These are phyloP conservation scores for Dalbergia oliveri DNA, from an alignment of 306 rosid genomes.

Conservation along the genomic window DNA sequence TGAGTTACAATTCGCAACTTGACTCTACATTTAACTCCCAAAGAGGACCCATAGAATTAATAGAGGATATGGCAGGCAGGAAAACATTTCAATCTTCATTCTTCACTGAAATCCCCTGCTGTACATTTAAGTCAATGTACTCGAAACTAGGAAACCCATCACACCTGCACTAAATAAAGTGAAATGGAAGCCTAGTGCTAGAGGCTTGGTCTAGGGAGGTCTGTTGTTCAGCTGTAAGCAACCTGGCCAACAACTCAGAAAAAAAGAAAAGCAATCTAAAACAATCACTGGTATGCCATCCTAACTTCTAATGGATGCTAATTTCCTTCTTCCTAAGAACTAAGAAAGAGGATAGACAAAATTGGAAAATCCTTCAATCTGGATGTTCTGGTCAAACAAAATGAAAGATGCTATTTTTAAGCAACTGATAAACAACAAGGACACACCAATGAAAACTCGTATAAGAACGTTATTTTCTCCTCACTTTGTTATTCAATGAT, in stretches of 20 bases:
- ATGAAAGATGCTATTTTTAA: not conserved
- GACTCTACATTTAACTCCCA: not conserved
- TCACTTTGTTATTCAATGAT: not conserved
- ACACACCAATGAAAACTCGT: not conserved
- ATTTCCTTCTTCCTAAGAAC: slow-evolving; percentile 10
- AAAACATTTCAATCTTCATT: slow-evolving; percentile 22
- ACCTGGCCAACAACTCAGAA: not conserved
- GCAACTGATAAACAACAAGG: not conserved
- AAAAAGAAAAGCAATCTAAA: not conserved
- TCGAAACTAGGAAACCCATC: not conserved
- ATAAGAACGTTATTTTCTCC: slow-evolving; percentile 2
- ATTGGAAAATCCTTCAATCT: slow-evolving; percentile 17
- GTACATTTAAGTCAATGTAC: not conserved
- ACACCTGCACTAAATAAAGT: not conserved
- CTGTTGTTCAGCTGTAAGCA: not conserved
- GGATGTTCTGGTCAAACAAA: slow-evolving; percentile 3
- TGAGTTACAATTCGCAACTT: slow-evolving; percentile 3
- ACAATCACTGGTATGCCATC: not conserved
- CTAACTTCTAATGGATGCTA: slow-evolving; percentile 12
- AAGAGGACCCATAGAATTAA: not conserved
- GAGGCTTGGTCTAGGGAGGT: not conserved
- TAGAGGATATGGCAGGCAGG: not conserved
- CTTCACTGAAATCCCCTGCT: not conserved
- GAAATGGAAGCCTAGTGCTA: not conserved
- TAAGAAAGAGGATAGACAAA: not conserved